These are phyloP conservation scores for Paracoccidioides lutzii DNA, from an alignment of 2,329 filamentous ascomycete genomes.

Conservation along the genomic window DNA sequence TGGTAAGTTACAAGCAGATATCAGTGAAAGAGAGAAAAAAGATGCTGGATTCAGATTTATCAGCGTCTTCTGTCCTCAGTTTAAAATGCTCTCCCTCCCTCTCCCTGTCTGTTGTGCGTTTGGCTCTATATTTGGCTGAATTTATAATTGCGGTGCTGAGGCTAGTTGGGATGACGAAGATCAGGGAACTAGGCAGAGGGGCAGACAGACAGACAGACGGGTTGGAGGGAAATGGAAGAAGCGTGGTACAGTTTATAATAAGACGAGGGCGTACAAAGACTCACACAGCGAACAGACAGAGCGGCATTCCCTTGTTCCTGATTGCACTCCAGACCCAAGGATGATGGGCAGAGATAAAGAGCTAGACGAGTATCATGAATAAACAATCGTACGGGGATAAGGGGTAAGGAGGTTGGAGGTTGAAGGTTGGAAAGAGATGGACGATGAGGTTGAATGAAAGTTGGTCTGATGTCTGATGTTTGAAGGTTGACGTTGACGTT, in stretches of 20 bases:
- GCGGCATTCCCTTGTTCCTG: slow-evolving; percentile 4
- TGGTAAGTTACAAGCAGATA: neutral
- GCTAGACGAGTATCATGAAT: neutral
- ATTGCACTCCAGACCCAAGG: neutral
- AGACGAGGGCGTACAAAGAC: slow-evolving; percentile 13
- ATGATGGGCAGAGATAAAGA: slow-evolving; percentile 1
- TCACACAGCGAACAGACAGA: slow-evolving; percentile 6
- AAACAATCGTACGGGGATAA: neutral
- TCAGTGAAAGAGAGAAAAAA: neutral
- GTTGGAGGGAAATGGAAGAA: slow-evolving; percentile 4
- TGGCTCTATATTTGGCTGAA: neutral
- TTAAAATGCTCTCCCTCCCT: neutral
- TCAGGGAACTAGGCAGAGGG: neutral
- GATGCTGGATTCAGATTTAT: neutral
- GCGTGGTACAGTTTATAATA: slow-evolving; percentile 10
- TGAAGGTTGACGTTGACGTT: no score
- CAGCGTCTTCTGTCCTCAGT: neutral
- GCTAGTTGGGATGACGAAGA: slow-evolving; percentile 1
- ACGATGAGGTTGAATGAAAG: neutral
- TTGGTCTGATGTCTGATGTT: neutral
- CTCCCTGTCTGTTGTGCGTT: neutral
- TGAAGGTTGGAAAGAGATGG: neutral
- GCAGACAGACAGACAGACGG: neutral
- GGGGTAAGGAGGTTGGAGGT: neutral
- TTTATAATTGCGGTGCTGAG: neutral